Evolutionary conservation across 2,329 filamentous ascomycete species (phyloP).

Genomic region (Colletotrichum costaricense): DNA sequence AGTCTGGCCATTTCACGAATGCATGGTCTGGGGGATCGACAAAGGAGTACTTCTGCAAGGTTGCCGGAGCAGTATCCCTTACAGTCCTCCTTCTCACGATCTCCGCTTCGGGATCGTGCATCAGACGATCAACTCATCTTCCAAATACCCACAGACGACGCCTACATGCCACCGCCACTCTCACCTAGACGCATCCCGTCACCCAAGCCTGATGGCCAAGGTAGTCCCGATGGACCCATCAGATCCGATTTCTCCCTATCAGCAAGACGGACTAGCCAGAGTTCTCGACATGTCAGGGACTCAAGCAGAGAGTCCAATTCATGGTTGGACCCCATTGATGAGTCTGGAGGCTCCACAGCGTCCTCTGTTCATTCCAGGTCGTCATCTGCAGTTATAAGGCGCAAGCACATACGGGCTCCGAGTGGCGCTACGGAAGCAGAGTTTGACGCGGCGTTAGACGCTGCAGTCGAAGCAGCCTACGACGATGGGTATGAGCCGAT

Average conservation of each 20-base stretch:
- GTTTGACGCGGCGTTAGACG: conserved; percentile 93
- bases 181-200: conserved; percentile 71
- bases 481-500: conserved; percentile 88
- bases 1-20: conserved; percentile 35
- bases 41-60: conserved; percentile 33
- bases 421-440: conserved; percentile 86
- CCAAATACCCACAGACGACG: conserved; percentile 63
- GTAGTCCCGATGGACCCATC: conserved; percentile 40
- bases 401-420: conserved; percentile 75
- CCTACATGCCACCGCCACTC: conserved; percentile 77
- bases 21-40: conserved; percentile 13
- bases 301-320: conserved; percentile 85
- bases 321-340: conserved; percentile 94
- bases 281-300: conserved; percentile 61
- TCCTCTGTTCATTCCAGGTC: conserved; percentile 86
- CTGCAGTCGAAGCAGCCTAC: conserved; percentile 95
- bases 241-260: conserved; percentile 49
- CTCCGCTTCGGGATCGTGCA: conserved; percentile 53
- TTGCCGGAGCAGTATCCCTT: conserved; percentile 47
- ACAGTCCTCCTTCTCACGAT: conserved; percentile 66
- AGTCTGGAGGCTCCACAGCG: conserved; percentile 82
- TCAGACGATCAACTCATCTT: conserved; percentile 48
- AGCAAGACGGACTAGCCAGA: conserved; percentile 39
- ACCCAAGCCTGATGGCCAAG: conserved; percentile 38
- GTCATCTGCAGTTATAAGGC: conserved; percentile 75